Base-by-base conservation (phyloP, 495 filamentous ascomycete genomes). In the Penicillium canescens region DNA sequence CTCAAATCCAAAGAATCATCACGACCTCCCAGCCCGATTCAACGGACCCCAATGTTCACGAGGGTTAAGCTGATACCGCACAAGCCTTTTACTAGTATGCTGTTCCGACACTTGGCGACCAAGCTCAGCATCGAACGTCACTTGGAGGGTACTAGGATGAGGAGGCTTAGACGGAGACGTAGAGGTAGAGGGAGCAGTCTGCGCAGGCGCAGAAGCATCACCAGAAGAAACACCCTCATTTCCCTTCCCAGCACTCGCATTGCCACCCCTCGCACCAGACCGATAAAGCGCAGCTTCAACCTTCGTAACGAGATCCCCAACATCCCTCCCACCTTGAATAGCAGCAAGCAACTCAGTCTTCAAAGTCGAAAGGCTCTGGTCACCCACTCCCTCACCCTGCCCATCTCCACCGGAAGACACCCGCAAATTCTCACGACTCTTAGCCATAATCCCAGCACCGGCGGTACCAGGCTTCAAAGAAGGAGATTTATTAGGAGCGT, bases 11-110 rank as follows among this genome's bases (percentile, higher is more conserved):
- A 31, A 31, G 28, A 8, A 40, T 20, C 23, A 56, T 42, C 39
- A 58, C 47, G 23, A 40, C 3, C 59, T 48, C 1, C 68, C 63
- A 36, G 93, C 93, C 42, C 84, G 79, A 59, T 77, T 86, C 84
- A 96, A 85, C 0, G 94, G 94, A 0, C 94, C 94, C 94, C 94
- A 98, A 63, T 98, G 92, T 40, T 87, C 84, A 34, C 85, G 75
- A 12, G 94, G 94, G 64, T 98, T 97, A 24, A 82, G 63, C 74
- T 95, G 95, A 68, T 96, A 98, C 41, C 92, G 76, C 34, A 93
- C 81, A 16, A 91, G 72, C 42, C 85, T 86, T 52, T 79, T 85
- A 46, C 58, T 68, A 3, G 60, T 63, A 18, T 61, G 56, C 7
- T 52, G 46, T 9, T 54, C 57, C 16, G 77, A 81, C 33, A 71